Base-by-base conservation (phyloP, 768 basidiomycete species). In the Crassisporium funariophilum region DNA sequence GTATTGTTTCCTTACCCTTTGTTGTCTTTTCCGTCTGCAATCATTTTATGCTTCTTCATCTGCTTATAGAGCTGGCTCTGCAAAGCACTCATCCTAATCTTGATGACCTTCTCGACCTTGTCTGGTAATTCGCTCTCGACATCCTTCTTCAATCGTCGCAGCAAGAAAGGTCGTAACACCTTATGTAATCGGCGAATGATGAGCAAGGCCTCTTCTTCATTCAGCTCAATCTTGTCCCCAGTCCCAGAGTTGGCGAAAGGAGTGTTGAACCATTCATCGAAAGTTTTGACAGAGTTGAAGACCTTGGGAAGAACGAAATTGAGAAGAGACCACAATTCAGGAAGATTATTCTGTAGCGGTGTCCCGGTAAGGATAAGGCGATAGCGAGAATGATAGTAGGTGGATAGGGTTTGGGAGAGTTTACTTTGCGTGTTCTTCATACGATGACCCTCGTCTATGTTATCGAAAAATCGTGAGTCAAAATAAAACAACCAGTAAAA, bases 251-350 rank as follows among this genome's bases (percentile, higher is more conserved):
- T 98, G 49, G 97, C 95, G 56, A 99, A 99, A 0, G 97, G 97
- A 1, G 95, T 97, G 72, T 98, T 98, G 79, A 98, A 99, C 97
- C 97, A 99, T 62, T 98, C 97, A 59, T 98, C 97, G 65, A 99
- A 98, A 16, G 94, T 95, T 66, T 98, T 95, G 50, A 97, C 94
- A 0, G 95, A 98, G 73, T 98, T 98, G 79, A 99, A 98, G 63
- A 98, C 84, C 69, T 91, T 93, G 11, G 92, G 92, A 4, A 93
- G 77, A 24, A 88, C 93, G 63, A 98, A 98, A 66, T 98, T 98
- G 61, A 98, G 85, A 36, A 97, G 76, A 0, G 95, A 81, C 94
- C 95, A 97, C 33, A 98, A 70, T 67, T 98, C 95, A 4, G 94
- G 93, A 25, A 98, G 82, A 65, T 98, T 98, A 73, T 98, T 98